These are phyloP conservation scores for Mycena olivaceomarginata DNA, from an alignment of 768 basidiomycete genomes.

Conservation along the genomic window DNA sequence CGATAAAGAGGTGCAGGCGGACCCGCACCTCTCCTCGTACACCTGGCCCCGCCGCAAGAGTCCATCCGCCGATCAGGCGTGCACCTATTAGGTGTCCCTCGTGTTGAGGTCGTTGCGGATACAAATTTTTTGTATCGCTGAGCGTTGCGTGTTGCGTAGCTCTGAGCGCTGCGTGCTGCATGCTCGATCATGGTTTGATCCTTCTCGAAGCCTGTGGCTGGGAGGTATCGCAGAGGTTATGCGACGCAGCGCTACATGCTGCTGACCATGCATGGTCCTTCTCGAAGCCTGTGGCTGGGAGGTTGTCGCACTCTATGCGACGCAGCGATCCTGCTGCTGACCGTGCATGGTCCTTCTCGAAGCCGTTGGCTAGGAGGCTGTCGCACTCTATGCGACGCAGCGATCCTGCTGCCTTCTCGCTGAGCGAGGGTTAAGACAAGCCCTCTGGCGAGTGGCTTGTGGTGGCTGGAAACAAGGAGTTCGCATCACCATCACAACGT, in stretches of 20 bases:
- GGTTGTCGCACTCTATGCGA: background rate
- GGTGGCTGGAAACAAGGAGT: too few species aligned
- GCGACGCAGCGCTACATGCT: background rate
- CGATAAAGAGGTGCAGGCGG: slow-evolving; percentile 29
- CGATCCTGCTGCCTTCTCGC: slow-evolving; percentile 8
- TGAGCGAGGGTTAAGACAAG: background rate
- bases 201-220: too few species aligned
- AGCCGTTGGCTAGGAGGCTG: background rate
- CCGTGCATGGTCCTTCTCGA: background rate
- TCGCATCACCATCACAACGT: too few species aligned
- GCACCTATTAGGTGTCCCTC: slow-evolving; percentile 12
- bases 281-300: background rate
- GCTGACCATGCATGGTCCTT: background rate
- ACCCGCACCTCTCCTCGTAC: slow-evolving; percentile 22
- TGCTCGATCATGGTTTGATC: background rate
- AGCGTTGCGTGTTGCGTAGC: background rate
- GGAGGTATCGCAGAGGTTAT: background rate
- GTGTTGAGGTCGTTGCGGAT: background rate
- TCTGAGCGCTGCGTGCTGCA: background rate
- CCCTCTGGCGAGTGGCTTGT: too few species aligned
- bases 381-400: slow-evolving; percentile 6
- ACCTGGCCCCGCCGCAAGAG: slow-evolving; percentile 29
- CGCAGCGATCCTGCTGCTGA: background rate
- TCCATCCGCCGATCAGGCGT: slow-evolving; percentile 15
- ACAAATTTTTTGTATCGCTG: too few species aligned